Conservation (phyloP, 2,329 filamentous ascomycete species). For the Xylariaceae sp. region DNA sequence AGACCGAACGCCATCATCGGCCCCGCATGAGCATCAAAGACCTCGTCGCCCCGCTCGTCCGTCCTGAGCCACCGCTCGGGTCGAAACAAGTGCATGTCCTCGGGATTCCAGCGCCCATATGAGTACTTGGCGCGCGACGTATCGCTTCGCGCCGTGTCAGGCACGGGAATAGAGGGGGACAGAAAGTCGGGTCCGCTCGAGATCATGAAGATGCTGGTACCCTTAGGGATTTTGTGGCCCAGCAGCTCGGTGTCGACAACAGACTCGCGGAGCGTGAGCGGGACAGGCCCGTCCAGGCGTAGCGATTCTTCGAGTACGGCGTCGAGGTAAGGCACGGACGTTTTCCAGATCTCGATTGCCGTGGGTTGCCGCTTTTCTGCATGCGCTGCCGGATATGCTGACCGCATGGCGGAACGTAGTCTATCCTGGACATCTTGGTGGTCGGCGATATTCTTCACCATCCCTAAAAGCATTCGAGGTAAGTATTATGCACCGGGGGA, state of each 20-base stretch:
- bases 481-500: too few relatives aligned
- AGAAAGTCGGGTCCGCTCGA: conserved; percentile 39
- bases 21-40: conserved; percentile 12
- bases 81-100: conserved; percentile 41
- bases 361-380: conserved; percentile 10
- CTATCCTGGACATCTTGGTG: conserved; percentile 9
- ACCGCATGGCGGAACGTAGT: conserved; percentile 10
- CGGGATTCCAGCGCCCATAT: conserved; percentile 51
- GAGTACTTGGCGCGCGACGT: conserved; percentile 50
- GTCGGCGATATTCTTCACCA: conserved; percentile 13
- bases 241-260: conserved; percentile 60
- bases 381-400: conserved; percentile 8
- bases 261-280: conserved; percentile 64
- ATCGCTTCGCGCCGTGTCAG: conserved; percentile 39
- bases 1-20: conserved; percentile 14
- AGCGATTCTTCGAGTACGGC: conserved; percentile 76
- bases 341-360: conserved; percentile 11
- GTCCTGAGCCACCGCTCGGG: conserved; percentile 19
- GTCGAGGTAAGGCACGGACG: conserved; percentile 65
- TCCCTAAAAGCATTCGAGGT: too few relatives aligned
- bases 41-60: conserved; percentile 6
- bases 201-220: conserved; percentile 55
- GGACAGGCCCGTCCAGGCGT: conserved; percentile 68
- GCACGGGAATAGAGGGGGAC: conserved; percentile 42
- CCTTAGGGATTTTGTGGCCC: conserved; percentile 63